Conservation (phyloP, 2,329 filamentous ascomycete species). For the Fusarium hainanense region DNA sequence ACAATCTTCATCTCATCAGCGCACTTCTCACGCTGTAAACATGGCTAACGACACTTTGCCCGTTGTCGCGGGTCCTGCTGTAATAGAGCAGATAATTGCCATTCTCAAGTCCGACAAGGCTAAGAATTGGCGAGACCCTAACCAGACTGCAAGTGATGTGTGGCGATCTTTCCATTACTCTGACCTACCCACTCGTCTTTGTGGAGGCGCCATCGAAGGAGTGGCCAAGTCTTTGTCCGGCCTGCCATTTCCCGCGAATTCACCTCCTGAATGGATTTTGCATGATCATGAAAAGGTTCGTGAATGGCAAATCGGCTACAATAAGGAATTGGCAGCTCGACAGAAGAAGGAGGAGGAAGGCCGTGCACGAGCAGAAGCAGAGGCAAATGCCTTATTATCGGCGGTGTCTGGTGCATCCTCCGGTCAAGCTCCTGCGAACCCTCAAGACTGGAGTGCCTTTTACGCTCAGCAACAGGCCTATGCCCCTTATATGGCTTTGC, state of each 20-base stretch:
- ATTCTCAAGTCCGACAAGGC: conserved; percentile 59
- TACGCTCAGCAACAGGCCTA: conserved; percentile 57
- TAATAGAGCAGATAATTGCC: conserved; percentile 56
- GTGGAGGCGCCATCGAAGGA: conserved; percentile 57
- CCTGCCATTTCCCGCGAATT: conserved; percentile 61
- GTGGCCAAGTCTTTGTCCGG: conserved; percentile 56
- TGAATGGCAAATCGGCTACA: conserved; percentile 65
- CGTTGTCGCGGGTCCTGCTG: conserved; percentile 48
- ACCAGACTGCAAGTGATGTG: conserved; percentile 52
- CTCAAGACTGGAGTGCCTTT: conserved; percentile 54
- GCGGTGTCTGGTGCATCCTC: conserved; percentile 34
- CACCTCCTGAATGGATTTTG: conserved; percentile 65
- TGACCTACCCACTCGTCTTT: conserved; percentile 57
- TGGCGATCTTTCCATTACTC: conserved; percentile 53
- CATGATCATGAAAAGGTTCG: conserved; percentile 59
- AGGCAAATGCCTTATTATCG: conserved; percentile 47
- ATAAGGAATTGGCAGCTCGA: conserved; percentile 53
- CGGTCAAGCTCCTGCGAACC: conserved; percentile 43
- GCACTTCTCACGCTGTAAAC: conserved; percentile 10
- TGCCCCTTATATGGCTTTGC: conserved; percentile 56
- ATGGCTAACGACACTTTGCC: conserved; percentile 45
- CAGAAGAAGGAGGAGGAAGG: conserved; percentile 55
- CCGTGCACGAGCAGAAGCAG: conserved; percentile 50
- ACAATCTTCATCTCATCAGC: conserved; percentile 28
- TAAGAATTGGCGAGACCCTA: conserved; percentile 57